These are phyloP conservation scores for Stropharia rugosoannulata DNA, from an alignment of 768 basidiomycete genomes.

Conservation along the genomic window DNA sequence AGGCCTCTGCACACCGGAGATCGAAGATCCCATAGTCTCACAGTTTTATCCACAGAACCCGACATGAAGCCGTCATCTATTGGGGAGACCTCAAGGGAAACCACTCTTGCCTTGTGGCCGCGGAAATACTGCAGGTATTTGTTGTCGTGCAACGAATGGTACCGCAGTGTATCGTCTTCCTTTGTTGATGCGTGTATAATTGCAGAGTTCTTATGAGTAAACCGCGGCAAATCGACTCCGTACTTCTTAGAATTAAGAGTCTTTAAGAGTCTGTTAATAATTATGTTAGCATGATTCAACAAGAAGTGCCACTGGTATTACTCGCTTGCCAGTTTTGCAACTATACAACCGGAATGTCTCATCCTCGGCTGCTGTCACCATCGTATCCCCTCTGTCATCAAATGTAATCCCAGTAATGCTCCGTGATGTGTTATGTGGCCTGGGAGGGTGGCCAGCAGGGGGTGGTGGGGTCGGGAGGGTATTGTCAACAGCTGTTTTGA, in stretches of 20 bases:
- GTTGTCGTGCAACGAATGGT: slow-evolving; percentile 95
- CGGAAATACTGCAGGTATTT: slow-evolving; percentile 95
- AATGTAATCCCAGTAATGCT: slow-evolving; percentile 90
- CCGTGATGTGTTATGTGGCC: slow-evolving; percentile 44
- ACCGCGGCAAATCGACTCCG: slow-evolving; percentile 90
- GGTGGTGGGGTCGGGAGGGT: slow-evolving; percentile 44
- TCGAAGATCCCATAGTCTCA: slow-evolving; percentile 94
- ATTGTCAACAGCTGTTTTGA: slow-evolving; percentile 72
- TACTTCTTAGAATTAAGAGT: slow-evolving; percentile 93
- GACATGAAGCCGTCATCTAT: slow-evolving; percentile 96
- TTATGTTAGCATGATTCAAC: slow-evolving; percentile 14
- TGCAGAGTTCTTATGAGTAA: slow-evolving; percentile 87
- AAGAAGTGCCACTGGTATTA: slow-evolving; percentile 23
- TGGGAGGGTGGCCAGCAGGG: slow-evolving; percentile 30
- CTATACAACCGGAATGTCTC: slow-evolving; percentile 90
- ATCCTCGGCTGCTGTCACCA: slow-evolving; percentile 89
- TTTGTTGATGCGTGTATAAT: slow-evolving; percentile 93
- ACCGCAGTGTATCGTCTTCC: slow-evolving; percentile 91
- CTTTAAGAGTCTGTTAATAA: slow-evolving; percentile 59
- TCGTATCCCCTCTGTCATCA: slow-evolving; percentile 84
- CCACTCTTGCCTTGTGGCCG: slow-evolving; percentile 88
- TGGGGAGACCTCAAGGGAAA: slow-evolving; percentile 90
- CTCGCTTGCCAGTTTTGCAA: slow-evolving; percentile 92
- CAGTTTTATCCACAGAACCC: slow-evolving; percentile 90
- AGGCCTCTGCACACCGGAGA: slow-evolving; percentile 75